These are phyloP conservation scores for Onygenales sp. DNA, from an alignment of 2,329 filamentous ascomycete genomes.

Conservation along the genomic window DNA sequence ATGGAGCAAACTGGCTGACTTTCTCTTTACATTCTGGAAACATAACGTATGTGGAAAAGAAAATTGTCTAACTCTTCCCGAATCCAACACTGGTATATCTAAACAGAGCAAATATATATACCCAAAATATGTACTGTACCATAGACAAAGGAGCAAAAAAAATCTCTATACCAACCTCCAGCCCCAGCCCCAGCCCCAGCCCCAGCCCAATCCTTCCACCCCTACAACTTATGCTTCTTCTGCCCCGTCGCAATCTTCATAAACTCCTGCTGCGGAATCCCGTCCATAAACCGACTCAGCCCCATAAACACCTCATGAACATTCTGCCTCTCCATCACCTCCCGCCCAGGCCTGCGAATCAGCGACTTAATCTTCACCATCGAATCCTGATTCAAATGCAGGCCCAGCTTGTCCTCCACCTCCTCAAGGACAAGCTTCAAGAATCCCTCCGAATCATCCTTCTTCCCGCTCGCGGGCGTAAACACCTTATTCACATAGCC, in stretches of 20 bases:
- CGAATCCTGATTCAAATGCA: slow-evolving; percentile 70
- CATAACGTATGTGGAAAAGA: no score
- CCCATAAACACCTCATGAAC: slow-evolving; percentile 79
- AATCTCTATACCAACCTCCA: neutral
- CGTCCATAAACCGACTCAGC: slow-evolving; percentile 67
- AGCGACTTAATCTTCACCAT: slow-evolving; percentile 76
- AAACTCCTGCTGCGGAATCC: slow-evolving; percentile 83
- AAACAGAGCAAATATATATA: neutral
- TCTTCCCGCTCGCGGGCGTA: slow-evolving; percentile 41
- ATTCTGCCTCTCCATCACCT: slow-evolving; percentile 65
- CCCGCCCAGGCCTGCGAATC: slow-evolving; percentile 63
- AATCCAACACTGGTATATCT: no score
- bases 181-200: neutral
- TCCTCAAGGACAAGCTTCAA: slow-evolving; percentile 62
- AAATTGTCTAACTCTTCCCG: no score
- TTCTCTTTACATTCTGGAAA: no score
- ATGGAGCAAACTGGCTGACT: no score
- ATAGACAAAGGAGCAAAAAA: neutral
- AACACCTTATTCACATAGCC: slow-evolving; percentile 87
- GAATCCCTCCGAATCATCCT: slow-evolving; percentile 61
- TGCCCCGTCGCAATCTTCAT: slow-evolving; percentile 71
- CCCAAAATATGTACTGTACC: no score
- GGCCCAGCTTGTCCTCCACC: slow-evolving; percentile 70
- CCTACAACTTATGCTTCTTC: slow-evolving; percentile 87
- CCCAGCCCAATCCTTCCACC: neutral